Percentiles rank a stretch among this genome's conserved stretches.
Conservation (phyloP, 164 flowering plant species). For the Dillenia suffruticosa region DNA sequence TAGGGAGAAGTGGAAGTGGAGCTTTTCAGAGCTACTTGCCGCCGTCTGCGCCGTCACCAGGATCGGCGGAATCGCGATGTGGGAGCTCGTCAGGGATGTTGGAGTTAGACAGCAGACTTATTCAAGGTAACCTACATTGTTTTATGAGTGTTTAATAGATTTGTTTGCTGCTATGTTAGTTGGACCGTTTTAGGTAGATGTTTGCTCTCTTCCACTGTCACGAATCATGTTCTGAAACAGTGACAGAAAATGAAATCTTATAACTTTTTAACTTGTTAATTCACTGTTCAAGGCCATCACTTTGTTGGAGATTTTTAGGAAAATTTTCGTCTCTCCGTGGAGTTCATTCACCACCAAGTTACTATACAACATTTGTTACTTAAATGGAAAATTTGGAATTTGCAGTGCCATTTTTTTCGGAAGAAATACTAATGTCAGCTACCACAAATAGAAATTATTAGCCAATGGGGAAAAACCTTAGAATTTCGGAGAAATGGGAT, state of each 20-base stretch:
- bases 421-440: too few species aligned
- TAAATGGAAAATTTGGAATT: too few species aligned
- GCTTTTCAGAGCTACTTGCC: slow-evolving; percentile 8
- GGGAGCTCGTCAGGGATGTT: slow-evolving; percentile 53
- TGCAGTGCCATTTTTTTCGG: too few species aligned
- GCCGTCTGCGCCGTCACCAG: slow-evolving; percentile 25
- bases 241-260: not conserved
- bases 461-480: too few species aligned
- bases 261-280: too few species aligned
- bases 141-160: not conserved
- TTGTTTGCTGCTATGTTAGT: not conserved
- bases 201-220: not conserved
- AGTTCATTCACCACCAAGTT: too few species aligned
- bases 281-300: too few species aligned
- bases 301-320: too few species aligned
- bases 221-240: not conserved
- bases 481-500: too few species aligned
- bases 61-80: slow-evolving; percentile 45
- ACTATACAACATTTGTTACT: too few species aligned
- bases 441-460: too few species aligned
- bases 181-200: not conserved
- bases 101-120: slow-evolving; percentile 31
- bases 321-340: too few species aligned
- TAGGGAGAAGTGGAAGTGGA: slow-evolving; percentile 1
- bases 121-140: slow-evolving; percentile 33